Conservation (phyloP, 2,329 filamentous ascomycete genomes). For the Cytospora chrysosperma region DNA sequence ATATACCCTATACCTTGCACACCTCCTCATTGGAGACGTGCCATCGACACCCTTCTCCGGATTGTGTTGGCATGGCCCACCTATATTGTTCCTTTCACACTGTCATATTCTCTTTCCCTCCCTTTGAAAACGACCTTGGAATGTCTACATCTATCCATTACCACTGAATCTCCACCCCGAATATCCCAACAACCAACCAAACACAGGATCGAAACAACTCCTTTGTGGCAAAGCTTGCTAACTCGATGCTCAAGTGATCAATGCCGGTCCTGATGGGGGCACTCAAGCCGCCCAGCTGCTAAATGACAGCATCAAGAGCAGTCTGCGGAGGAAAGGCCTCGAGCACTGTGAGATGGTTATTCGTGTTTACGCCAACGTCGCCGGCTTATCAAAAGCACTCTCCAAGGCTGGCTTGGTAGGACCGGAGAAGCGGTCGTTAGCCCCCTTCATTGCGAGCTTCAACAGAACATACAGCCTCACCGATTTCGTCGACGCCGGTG, state of each 20-base stretch:
- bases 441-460: slow-evolving; percentile 56
- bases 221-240: background rate
- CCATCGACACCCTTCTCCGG: background rate
- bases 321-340: slow-evolving; percentile 46
- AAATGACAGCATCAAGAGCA: slow-evolving; percentile 48
- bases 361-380: slow-evolving; percentile 56
- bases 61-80: background rate
- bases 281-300: slow-evolving; percentile 53
- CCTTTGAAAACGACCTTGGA: background rate
- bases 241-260: slow-evolving; percentile 35
- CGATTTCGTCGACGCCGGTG: slow-evolving; percentile 62
- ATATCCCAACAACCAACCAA: too few relatives aligned
- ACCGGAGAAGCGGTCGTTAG: slow-evolving; percentile 54
- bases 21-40: background rate
- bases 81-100: background rate
- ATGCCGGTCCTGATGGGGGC: slow-evolving; percentile 52
- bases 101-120: background rate
- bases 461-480: slow-evolving; percentile 56
- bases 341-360: slow-evolving; percentile 54
- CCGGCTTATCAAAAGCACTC: slow-evolving; percentile 50
- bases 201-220: too few relatives aligned
- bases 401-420: slow-evolving; percentile 49
- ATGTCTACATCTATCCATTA: too few relatives aligned
- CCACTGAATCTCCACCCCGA: background rate
- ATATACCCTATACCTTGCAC: background rate